A percentile compares a stretch with the other conserved stretches of the same genome.
phyloP scores from a whole-genome alignment of 1,284 basidiomycete genomes.

The Apiotrichum domesticum region DNA sequence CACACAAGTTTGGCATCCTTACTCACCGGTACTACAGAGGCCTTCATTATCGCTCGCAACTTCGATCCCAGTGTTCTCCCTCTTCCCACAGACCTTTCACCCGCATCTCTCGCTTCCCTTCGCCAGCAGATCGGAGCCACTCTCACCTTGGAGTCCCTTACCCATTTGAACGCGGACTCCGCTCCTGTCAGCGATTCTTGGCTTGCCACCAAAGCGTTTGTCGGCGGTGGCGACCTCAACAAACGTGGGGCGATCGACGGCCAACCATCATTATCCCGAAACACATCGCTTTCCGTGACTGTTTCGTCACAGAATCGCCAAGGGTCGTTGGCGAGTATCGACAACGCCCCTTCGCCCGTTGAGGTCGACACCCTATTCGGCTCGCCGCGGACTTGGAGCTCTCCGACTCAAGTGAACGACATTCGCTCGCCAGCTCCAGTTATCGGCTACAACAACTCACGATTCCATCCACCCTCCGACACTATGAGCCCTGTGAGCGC shows the following conservation, averaged over 20 bases:
- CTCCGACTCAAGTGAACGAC: neutral
- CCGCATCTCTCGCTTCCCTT: slow-evolving; percentile 24
- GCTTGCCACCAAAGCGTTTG: slow-evolving; percentile 36
- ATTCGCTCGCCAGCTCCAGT: neutral
- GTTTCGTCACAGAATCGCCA: slow-evolving; percentile 2
- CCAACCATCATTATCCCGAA: neutral
- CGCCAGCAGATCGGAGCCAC: slow-evolving; percentile 30
- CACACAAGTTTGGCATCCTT: neutral
- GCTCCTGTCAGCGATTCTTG: slow-evolving; percentile 16
- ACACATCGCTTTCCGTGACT: neutral
- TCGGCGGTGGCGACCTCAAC: slow-evolving; percentile 35
- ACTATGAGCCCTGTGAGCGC: neutral
- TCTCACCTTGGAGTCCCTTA: slow-evolving; percentile 38
- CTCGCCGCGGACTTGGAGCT: neutral
- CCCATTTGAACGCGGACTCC: slow-evolving; percentile 7
- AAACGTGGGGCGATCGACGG: neutral
- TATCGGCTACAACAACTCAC: neutral
- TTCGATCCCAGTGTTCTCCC: slow-evolving; percentile 45
- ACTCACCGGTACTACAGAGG: slow-evolving; percentile 42
- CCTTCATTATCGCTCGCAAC: slow-evolving; percentile 53
- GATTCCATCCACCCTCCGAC: neutral
- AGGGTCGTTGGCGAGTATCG: slow-evolving; percentile 12
- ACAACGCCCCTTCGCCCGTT: slow-evolving; percentile 10
- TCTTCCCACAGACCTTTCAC: slow-evolving; percentile 27
- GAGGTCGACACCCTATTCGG: neutral